phyloP scores from a whole-genome alignment of 768 basidiomycete species.

The Hericium alpestre region DNA sequence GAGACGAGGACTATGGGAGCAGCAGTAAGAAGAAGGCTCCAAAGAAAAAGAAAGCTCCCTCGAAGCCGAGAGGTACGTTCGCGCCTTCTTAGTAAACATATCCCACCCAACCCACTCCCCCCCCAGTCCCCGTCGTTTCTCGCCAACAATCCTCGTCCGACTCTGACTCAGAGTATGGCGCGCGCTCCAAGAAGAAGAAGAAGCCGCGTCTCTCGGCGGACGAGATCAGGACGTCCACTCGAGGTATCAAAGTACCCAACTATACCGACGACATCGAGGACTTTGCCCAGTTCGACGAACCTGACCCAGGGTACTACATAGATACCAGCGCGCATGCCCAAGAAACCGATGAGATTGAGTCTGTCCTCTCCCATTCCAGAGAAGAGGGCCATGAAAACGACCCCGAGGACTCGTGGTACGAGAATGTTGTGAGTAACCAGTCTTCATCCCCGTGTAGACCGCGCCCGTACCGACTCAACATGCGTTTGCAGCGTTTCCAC shows the following conservation, averaged over 20 bases:
- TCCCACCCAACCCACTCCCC: constrained; percentile 7
- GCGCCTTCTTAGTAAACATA: constrained; percentile 8
- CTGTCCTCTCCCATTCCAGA: constrained; percentile 76
- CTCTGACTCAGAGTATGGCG: constrained; percentile 81
- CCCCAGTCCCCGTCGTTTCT: constrained; percentile 28
- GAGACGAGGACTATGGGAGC: constrained; percentile 57
- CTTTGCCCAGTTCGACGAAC: constrained; percentile 71
- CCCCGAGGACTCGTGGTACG: constrained; percentile 72
- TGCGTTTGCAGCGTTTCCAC: constrained; percentile 69
- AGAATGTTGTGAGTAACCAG: constrained; percentile 59
- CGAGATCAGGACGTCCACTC: constrained; percentile 67
- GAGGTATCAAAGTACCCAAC: constrained; percentile 74
- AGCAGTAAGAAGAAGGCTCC: constrained; percentile 51
- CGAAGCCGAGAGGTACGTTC: constrained; percentile 50
- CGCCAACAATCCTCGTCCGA: constrained; percentile 59
- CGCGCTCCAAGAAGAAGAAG: constrained; percentile 82
- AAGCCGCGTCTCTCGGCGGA: constrained; percentile 43
- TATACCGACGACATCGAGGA: constrained; percentile 63
- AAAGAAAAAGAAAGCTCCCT: constrained; percentile 57
- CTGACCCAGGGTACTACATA: constrained; percentile 42
- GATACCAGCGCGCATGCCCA: constrained; percentile 39
- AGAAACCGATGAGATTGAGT: constrained; percentile 86
- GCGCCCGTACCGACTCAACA: not conserved
- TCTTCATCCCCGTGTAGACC: constrained; percentile 5
- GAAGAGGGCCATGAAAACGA: constrained; percentile 76